Percentiles rank a stretch among this genome's conserved stretches.
Conservation (phyloP, 305 asterid species). For the Solanum hybrid region DNA sequence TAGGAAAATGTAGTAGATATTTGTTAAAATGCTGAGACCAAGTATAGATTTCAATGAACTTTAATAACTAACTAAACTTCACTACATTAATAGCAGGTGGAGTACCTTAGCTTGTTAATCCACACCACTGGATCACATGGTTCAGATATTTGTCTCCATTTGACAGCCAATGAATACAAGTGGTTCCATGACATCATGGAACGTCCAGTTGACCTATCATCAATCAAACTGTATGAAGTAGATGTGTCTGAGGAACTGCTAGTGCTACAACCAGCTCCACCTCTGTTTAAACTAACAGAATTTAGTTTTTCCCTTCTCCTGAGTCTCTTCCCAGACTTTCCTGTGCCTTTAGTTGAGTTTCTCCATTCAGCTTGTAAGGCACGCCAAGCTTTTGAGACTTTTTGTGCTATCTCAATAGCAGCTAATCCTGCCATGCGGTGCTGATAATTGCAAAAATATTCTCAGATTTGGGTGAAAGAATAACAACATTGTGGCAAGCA, state of each 20-base stretch:
- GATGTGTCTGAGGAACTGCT: slow-evolving; percentile 67
- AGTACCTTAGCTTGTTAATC: slow-evolving; percentile 88
- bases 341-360: slow-evolving; percentile 56
- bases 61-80: neutral
- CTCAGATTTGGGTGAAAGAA: slow-evolving; percentile 15
- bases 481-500: slow-evolving; percentile 12
- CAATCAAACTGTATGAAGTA: slow-evolving; percentile 33
- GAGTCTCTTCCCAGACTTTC: slow-evolving; percentile 62
- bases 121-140: slow-evolving; percentile 96
- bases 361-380: slow-evolving; percentile 80
- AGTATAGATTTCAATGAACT: neutral
- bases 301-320: slow-evolving; percentile 63
- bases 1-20: neutral
- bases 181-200: slow-evolving; percentile 76
- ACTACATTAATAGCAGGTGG: neutral
- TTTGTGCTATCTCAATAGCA: slow-evolving; percentile 94
- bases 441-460: slow-evolving; percentile 31
- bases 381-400: slow-evolving; percentile 89
- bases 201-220: slow-evolving; percentile 65
- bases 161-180: slow-evolving; percentile 78
- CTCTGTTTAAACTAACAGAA: slow-evolving; percentile 77
- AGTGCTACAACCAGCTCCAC: slow-evolving; percentile 99
- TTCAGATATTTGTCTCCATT: slow-evolving; percentile 99
- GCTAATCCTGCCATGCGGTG: slow-evolving; percentile 99
- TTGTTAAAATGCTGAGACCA: neutral